Percentiles rank a stretch among this genome's conserved stretches.
Evolutionary conservation across 169 alveolate species (phyloP).

Genomic region (Plasmodium sp.): DNA sequence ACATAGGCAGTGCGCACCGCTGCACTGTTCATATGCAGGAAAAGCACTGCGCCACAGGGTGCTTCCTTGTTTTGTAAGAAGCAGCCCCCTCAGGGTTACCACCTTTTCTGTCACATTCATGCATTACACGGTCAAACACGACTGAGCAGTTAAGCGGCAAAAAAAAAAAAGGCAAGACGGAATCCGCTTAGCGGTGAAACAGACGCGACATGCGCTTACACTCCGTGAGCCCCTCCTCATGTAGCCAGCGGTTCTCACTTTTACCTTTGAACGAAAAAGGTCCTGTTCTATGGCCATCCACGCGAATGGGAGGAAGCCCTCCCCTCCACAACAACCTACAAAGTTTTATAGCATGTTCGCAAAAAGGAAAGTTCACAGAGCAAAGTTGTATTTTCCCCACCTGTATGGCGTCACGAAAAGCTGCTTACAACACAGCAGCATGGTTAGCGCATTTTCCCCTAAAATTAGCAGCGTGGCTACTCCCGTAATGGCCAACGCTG

Average conservation of each 20-base stretch:
- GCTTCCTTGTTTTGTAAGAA: neutral
- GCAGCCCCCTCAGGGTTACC: neutral
- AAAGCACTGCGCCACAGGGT: neutral
- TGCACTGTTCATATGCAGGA: neutral
- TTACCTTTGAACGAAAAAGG: neutral
- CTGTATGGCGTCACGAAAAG: neutral
- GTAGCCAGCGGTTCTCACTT: neutral
- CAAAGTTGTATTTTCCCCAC: neutral
- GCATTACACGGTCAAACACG: neutral
- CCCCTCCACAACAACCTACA: neutral
- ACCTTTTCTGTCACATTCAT: neutral
- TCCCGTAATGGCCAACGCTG: neutral
- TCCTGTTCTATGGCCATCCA: neutral
- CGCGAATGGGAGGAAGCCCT: neutral
- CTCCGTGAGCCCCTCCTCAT: neutral
- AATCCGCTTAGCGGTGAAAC: neutral
- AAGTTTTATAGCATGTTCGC: neutral
- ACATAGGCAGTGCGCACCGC: too few relatives aligned
- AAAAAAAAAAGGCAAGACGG: neutral
- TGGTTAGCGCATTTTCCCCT: neutral
- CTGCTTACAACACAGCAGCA: neutral
- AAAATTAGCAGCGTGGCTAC: neutral
- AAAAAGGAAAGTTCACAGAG: neutral
- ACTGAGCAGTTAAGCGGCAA: neutral
- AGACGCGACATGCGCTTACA: neutral